Evolutionary conservation across 306 rosid genomes (phyloP), one percentile per base, ranked within the genome.

Genomic region (Notholithocarpus densiflorus): DNA sequence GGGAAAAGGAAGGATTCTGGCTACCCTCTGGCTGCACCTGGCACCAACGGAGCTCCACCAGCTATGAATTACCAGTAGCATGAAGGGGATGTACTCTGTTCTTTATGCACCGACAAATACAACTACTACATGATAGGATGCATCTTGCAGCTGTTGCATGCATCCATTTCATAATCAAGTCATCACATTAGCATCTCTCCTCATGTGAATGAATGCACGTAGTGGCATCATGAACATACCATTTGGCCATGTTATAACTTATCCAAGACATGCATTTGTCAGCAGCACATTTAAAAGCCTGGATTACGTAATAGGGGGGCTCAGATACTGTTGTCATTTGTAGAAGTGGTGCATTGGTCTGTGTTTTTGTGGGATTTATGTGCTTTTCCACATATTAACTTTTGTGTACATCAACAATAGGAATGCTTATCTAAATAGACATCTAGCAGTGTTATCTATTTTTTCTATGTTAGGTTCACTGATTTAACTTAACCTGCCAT

Each of bases 1-100:
- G 99, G 99, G 77, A 95, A 84, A 87, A 93, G 99, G 84, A 95
- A 93, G 79, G 99, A 95, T 86, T 88, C 51, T 17, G 77, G 61
- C 81, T 51, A 85, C 84, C 82, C 87, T 55, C 77, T 70, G 78
- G 88, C 86, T 52, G 88, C 76, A 69, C 84, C 97, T 74, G 79
- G 84, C 76, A 84, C 79, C 68, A 93, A 93, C 56, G 98, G 98
- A 86, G 74, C 93, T 79, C 89, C 90, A 66, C 91, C 89, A 43
- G 75, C 96, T 27, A 65, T 91, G 94, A 78, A 94, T 66, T 95
- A 93, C 78, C 96, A 91, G 89, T 92, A 95, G 93, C 87, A 76
- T 84, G 96, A 92, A 87, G 97, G 98, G 98, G 97, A 87, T 94
- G 98, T 94, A 87, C 91, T 90, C 91, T 94, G 94, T 84, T 90